These are phyloP conservation scores for Boletus sp. DNA, from an alignment of 1,284 basidiomycete genomes.

Conservation along the genomic window DNA sequence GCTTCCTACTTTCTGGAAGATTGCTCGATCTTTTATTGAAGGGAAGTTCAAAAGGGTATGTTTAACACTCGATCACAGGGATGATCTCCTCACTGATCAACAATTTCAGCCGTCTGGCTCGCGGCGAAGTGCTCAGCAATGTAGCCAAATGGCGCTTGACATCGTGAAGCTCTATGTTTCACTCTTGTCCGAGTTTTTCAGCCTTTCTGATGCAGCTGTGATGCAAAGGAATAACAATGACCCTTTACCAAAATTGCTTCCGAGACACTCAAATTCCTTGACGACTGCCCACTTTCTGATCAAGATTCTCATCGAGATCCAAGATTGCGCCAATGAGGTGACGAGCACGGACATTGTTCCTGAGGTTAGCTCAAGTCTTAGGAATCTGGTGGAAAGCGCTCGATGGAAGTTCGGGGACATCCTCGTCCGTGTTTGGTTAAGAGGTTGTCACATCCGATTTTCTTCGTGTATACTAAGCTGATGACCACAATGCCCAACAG, in stretches of 20 bases:
- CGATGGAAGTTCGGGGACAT: slow-evolving; percentile 90
- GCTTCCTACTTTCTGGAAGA: slow-evolving; percentile 92
- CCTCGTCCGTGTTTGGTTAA: slow-evolving; percentile 77
- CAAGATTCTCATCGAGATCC: slow-evolving; percentile 79
- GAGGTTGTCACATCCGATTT: slow-evolving; percentile 51
- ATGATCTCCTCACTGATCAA: slow-evolving; percentile 1
- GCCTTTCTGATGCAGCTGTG: slow-evolving; percentile 74
- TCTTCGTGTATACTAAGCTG: background rate
- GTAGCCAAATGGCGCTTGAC: slow-evolving; percentile 88
- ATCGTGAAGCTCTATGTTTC: slow-evolving; percentile 87
- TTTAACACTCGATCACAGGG: slow-evolving; percentile 1
- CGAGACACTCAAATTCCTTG: slow-evolving; percentile 76
- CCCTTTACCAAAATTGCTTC: slow-evolving; percentile 60
- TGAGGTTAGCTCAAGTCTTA: slow-evolving; percentile 69
- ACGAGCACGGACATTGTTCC: slow-evolving; percentile 77
- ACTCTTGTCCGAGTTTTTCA: slow-evolving; percentile 87
- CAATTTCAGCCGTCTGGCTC: slow-evolving; percentile 32
- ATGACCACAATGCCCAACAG: slow-evolving; percentile 43
- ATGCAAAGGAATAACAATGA: slow-evolving; percentile 38
- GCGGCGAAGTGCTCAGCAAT: slow-evolving; percentile 79
- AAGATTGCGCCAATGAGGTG: slow-evolving; percentile 84
- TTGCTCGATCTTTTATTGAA: slow-evolving; percentile 88
- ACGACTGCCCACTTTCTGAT: slow-evolving; percentile 81
- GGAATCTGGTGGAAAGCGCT: slow-evolving; percentile 75
- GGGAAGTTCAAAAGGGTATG: slow-evolving; percentile 85